phyloP scores from a whole-genome alignment of 192 early-diverging fungal genomes.

The Linnemannia elongata region DNA sequence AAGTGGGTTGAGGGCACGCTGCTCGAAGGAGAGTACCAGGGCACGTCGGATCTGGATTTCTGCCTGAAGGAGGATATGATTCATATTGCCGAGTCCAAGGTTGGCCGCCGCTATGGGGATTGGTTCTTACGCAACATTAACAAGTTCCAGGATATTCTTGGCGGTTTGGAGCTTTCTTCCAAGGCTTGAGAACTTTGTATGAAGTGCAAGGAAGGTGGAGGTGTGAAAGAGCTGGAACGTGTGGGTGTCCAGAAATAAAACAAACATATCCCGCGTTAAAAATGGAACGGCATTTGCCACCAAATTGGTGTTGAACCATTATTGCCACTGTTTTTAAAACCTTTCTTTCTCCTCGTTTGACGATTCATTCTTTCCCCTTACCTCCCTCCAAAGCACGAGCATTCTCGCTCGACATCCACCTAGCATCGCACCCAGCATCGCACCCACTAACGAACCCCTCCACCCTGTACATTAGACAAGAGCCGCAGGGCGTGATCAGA shows the following conservation, averaged over 20 bases:
- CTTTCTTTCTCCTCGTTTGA: not conserved
- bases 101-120: constrained; percentile 91
- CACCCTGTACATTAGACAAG: not conserved
- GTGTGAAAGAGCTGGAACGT: too few species aligned
- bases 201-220: too few species aligned
- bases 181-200: too few species aligned
- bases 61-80: constrained; percentile 95
- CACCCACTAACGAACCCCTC: too few species aligned
- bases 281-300: constrained; percentile 1
- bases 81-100: constrained; percentile 93
- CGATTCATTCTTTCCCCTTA: not conserved
- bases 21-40: constrained; percentile 84
- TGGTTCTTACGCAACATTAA: constrained; percentile 97
- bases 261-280: not conserved
- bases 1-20: constrained; percentile 86
- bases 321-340: not conserved
- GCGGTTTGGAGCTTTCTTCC: constrained; percentile 37
- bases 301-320: not conserved
- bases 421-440: not conserved
- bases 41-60: constrained; percentile 92
- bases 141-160: constrained; percentile 80
- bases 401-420: not conserved
- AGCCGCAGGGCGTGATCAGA: not conserved
- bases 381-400: not conserved
- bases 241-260: too few species aligned